A percentile compares a stretch with the other conserved stretches of the same genome.
phyloP scores from a whole-genome alignment of 78 protist species.

The Dictyostelium citrinum region DNA sequence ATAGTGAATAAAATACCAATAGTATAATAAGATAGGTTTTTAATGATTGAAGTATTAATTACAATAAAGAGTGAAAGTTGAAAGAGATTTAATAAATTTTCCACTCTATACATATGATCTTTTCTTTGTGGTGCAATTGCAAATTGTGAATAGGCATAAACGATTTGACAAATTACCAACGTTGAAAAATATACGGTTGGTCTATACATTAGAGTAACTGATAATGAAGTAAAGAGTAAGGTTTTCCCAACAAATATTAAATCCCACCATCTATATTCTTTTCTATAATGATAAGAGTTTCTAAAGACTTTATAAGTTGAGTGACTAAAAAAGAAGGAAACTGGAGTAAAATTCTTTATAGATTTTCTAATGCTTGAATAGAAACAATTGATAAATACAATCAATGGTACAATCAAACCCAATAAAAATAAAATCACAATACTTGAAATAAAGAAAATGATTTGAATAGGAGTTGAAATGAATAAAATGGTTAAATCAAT shows the following conservation, averaged over 20 bases:
- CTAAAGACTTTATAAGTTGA: not conserved
- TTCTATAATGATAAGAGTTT: not conserved
- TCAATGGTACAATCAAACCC: not conserved
- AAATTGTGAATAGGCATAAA: not conserved
- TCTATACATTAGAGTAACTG: not conserved
- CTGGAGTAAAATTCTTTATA: not conserved
- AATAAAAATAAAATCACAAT: not conserved
- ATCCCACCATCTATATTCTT: not conserved
- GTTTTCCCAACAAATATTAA: not conserved
- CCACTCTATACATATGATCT: not conserved
- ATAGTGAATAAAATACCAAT: not conserved
- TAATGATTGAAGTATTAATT: not conserved
- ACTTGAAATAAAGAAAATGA: not conserved
- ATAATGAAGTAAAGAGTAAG: not conserved
- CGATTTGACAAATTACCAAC: not conserved
- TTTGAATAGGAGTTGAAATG: not conserved
- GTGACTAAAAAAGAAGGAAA: not conserved
- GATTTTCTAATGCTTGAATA: not conserved
- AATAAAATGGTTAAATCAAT: not conserved
- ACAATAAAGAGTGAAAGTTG: not conserved
- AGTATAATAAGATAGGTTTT: not conserved
- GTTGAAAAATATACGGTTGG: not conserved
- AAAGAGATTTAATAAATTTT: not conserved
- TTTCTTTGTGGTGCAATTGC: not conserved
- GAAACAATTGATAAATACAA: not conserved